Conservation (phyloP, 2,329 filamentous ascomycete species). For the Pseudocercospora macadamiae region DNA sequence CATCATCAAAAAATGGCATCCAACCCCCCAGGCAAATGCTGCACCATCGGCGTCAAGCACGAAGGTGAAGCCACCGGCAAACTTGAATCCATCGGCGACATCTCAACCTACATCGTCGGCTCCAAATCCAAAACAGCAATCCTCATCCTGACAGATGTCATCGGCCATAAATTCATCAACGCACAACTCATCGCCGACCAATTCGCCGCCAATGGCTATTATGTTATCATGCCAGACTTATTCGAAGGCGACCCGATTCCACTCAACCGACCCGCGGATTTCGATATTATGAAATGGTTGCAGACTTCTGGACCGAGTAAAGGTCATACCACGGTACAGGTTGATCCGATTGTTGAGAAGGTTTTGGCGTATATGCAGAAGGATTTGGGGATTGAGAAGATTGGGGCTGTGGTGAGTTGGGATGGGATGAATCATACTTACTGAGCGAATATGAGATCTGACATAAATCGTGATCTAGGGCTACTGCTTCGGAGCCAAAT, state of each 20-base stretch:
- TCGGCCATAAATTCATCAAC: constrained; percentile 59
- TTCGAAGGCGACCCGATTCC: constrained; percentile 68
- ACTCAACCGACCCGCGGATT: constrained; percentile 56
- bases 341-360: constrained; percentile 58
- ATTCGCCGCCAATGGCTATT: constrained; percentile 73
- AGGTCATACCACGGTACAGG: constrained; percentile 45
- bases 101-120: constrained; percentile 59
- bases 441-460: not conserved
- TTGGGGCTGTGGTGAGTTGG: constrained; percentile 44
- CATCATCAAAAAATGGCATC: constrained; percentile 43
- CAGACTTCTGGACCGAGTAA: constrained; percentile 34
- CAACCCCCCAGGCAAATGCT: constrained; percentile 41
- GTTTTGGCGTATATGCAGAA: constrained; percentile 52
- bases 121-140: constrained; percentile 59
- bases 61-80: constrained; percentile 40
- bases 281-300: constrained; percentile 57
- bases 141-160: constrained; percentile 61
- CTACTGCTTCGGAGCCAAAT: constrained; percentile 58
- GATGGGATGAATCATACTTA: constrained; percentile 36
- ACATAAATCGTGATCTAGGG: not conserved
- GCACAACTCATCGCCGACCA: constrained; percentile 69
- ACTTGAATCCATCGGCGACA: constrained; percentile 38
- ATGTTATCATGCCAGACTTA: constrained; percentile 69
- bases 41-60: constrained; percentile 44
- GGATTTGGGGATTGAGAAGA: constrained; percentile 51